Base-by-base conservation (phyloP, 2,329 filamentous ascomycete genomes). In the Alternaria sp. region DNA sequence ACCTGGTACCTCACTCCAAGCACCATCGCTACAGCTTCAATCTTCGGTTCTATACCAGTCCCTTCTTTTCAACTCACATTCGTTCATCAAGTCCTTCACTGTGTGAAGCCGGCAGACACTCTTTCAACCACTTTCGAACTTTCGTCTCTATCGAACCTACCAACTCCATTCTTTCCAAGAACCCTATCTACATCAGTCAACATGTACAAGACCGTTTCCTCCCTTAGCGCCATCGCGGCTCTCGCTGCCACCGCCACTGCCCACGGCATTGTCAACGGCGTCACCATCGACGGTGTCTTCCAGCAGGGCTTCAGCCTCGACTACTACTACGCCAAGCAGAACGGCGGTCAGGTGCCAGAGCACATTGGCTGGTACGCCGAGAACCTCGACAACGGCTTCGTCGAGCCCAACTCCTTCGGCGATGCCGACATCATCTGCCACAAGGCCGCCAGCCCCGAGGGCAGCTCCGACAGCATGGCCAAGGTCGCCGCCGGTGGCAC, bases 401-500 rank as follows among this genome's bases (percentile, higher is more conserved):
- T 79, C 28, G 68, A 70, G 57, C 75, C 75, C 47, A 69, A 71
- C 64, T 51, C 64, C 28, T 79, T 73, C 68, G 61, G 57, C 57
- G 64, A 60, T 15, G 45, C 76, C 52, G 76, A 79, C 68, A 89
- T 90, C 67, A 87, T 88, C 79, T 90, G 88, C 82, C 89, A 91
- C 82, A 83, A 83, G 75, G 79, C 80, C 46, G 88, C 85, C 28
- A 82, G 83, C 28, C 83, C 84, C 81, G 64, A 70, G 28, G 62
- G 62, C 26, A 69, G 67, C 25, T 69, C 66, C 11, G 80, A 83
- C 61, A 82, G 83, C 65, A 49, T 74, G 52, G 87, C 86, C 17
- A 80, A 84, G n/a, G 85, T 90, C 40, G 81, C 83, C n/a, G 90
- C 89, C 13, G 90, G 90, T 65, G 82, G 82, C 66, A 82, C 82